A percentile compares a stretch with the other conserved stretches of the same genome.
These are phyloP conservation scores for Pyracantha coccinea DNA, from an alignment of 331 rosid species.

Conservation along the genomic window DNA sequence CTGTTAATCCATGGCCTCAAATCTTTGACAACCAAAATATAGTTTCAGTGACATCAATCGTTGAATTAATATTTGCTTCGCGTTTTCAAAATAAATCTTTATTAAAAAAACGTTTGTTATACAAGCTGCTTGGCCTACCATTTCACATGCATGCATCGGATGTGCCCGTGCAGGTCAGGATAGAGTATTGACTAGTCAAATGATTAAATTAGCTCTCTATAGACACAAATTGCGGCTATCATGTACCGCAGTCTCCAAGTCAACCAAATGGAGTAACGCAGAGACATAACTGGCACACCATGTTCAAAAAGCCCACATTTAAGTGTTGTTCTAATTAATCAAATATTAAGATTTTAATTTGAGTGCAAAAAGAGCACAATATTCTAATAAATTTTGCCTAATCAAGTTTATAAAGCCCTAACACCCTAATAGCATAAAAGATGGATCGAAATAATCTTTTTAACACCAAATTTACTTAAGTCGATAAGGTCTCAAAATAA, in stretches of 20 bases:
- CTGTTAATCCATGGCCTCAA: background rate
- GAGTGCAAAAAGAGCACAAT: too few relatives aligned
- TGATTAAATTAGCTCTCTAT: background rate
- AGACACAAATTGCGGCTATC: background rate
- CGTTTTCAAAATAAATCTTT: too few relatives aligned
- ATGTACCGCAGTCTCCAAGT: background rate
- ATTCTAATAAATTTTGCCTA: too few relatives aligned
- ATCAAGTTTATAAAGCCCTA: too few relatives aligned
- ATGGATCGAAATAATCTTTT: too few relatives aligned
- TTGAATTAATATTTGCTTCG: too few relatives aligned
- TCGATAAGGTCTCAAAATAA: too few relatives aligned
- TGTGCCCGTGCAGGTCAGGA: background rate
- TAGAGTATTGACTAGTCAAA: background rate
- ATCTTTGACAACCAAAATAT: background rate
- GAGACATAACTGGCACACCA: background rate
- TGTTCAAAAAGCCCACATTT: background rate
- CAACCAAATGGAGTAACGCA: background rate
- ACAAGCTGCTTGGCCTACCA: background rate
- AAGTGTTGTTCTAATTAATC: too few relatives aligned
- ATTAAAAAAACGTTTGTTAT: too few relatives aligned
- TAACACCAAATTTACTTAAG: too few relatives aligned
- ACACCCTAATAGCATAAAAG: too few relatives aligned
- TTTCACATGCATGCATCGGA: background rate
- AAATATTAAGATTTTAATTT: too few relatives aligned
- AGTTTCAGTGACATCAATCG: background rate